Conservation (phyloP, 768 basidiomycete species). For the Suillus decipiens region DNA sequence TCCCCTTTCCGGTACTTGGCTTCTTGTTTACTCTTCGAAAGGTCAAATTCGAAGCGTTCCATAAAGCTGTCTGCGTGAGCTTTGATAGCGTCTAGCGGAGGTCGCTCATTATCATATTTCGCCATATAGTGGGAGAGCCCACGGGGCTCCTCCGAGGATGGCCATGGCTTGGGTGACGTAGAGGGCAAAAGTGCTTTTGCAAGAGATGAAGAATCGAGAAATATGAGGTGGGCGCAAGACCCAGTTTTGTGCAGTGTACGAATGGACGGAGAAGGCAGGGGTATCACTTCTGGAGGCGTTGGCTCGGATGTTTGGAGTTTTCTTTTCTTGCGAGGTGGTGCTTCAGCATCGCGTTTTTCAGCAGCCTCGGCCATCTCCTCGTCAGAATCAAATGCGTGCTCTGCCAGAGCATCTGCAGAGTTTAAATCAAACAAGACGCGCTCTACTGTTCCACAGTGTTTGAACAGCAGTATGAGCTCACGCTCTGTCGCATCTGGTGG, state of each 20-base stretch:
- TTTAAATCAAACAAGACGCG: slow-evolving; percentile 64
- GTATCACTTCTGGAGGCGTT: slow-evolving; percentile 52
- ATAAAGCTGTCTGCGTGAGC: slow-evolving; percentile 82
- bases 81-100: slow-evolving; percentile 70
- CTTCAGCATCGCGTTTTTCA: slow-evolving; percentile 7
- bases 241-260: slow-evolving; percentile 66
- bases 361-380: slow-evolving; percentile 11
- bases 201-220: slow-evolving; percentile 73
- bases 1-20: slow-evolving; percentile 79
- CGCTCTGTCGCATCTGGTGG: slow-evolving; percentile 87
- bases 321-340: slow-evolving; percentile 34
- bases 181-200: slow-evolving; percentile 59
- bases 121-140: slow-evolving; percentile 75
- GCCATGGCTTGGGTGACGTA: slow-evolving; percentile 58
- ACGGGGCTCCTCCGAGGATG: slow-evolving; percentile 56
- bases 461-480: slow-evolving; percentile 78
- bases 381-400: slow-evolving; percentile 28
- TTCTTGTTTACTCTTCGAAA: slow-evolving; percentile 57
- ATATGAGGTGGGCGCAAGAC: slow-evolving; percentile 68
- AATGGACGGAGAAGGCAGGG: slow-evolving; percentile 55
- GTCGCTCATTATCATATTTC: slow-evolving; percentile 67
- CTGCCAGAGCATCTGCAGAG: slow-evolving; percentile 19
- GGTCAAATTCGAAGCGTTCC: slow-evolving; percentile 67
- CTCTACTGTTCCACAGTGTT: slow-evolving; percentile 75
- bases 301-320: slow-evolving; percentile 24